These are phyloP conservation scores for Porcisia hertigi DNA, from an alignment of 208 protist species.

Conservation along the genomic window DNA sequence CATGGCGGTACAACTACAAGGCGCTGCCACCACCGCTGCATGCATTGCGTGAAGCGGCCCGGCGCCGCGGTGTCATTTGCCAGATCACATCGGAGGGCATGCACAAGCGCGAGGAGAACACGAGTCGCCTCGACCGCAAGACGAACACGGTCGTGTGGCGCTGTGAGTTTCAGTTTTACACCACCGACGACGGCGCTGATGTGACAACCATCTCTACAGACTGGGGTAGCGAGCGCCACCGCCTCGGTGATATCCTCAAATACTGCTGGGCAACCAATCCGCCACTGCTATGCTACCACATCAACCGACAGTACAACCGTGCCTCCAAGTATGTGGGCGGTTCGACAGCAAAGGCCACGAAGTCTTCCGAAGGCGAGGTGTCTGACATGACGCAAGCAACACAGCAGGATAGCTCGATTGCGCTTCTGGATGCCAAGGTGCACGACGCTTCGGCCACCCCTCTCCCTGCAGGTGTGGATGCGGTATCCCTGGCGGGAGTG, in stretches of 20 bases:
- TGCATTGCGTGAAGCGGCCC: constrained; percentile 74
- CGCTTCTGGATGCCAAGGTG: background rate
- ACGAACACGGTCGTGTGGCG: constrained; percentile 83
- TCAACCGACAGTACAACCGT: constrained; percentile 79
- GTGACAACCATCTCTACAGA: constrained; percentile 47
- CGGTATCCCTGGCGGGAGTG: background rate
- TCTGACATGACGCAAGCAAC: background rate
- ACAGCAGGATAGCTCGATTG: background rate
- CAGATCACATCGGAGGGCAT: constrained; percentile 90
- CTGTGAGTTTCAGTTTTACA: constrained; percentile 79
- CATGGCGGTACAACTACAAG: constrained; percentile 61
- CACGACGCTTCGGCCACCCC: background rate
- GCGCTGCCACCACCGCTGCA: constrained; percentile 71
- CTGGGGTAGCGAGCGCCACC: constrained; percentile 83
- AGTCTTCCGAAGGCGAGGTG: background rate
- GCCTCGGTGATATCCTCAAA: constrained; percentile 63
- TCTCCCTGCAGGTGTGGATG: background rate
- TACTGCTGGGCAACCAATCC: constrained; percentile 82
- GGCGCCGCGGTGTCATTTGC: constrained; percentile 80
- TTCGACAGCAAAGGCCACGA: background rate
- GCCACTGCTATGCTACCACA: constrained; percentile 76
- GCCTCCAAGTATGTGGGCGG: constrained; percentile 53
- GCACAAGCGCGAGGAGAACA: constrained; percentile 80
- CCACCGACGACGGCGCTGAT: background rate
- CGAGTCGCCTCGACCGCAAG: constrained; percentile 66